Conservation (phyloP, 176 grass and related monocot species). For the Oryza nivara region DNA sequence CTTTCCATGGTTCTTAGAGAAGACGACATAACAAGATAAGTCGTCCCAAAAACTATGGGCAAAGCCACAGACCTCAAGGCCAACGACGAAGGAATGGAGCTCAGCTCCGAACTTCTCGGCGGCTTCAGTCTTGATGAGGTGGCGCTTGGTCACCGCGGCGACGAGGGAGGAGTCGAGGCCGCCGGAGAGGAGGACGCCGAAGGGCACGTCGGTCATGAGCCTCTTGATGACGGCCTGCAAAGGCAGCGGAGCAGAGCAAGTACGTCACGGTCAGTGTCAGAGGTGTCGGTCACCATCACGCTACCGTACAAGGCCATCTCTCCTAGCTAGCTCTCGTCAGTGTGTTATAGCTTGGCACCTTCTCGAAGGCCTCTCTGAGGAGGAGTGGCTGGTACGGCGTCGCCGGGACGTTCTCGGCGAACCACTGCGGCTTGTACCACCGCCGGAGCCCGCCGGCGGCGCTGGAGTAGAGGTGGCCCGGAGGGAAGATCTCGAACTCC, state of each 20-base stretch:
- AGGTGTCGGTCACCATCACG: not conserved
- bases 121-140: constrained; percentile 86
- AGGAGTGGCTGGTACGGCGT: constrained; percentile 60
- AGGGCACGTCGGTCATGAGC: constrained; percentile 96
- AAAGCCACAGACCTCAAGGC: constrained; percentile 65
- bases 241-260: not conserved
- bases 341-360: constrained; percentile 42
- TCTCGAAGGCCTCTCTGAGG: constrained; percentile 86
- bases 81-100: constrained; percentile 96
- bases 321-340: not conserved
- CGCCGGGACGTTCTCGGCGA: constrained; percentile 63
- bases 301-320: not conserved
- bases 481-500: constrained; percentile 82
- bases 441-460: constrained; percentile 55
- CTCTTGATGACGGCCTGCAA: constrained; percentile 86
- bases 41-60: not conserved
- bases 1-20: not conserved
- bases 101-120: constrained; percentile 81
- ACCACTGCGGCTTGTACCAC: constrained; percentile 94
- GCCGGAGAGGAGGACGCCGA: constrained; percentile 89
- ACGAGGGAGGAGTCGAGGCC: constrained; percentile 94
- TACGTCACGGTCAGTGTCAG: constrained; percentile 12
- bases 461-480: constrained; percentile 84
- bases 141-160: constrained; percentile 79
- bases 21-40: not conserved